A percentile compares a stretch with the other conserved stretches of the same genome.
phyloP scores from a whole-genome alignment of 495 filamentous ascomycete genomes.

The Aspergillus incahuasiensis region DNA sequence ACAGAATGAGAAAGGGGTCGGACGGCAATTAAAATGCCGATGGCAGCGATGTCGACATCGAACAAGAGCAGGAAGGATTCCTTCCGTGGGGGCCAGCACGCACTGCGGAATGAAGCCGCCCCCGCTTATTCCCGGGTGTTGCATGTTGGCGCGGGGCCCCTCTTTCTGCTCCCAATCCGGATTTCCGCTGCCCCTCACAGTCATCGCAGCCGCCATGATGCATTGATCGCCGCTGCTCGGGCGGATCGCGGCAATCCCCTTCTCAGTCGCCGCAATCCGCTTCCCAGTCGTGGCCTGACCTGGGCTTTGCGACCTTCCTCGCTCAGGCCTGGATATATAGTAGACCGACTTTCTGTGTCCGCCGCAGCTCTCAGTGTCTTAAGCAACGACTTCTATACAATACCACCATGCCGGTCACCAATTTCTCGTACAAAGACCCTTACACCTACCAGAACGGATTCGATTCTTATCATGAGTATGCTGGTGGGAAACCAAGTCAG shows the following conservation, averaged over 20 bases:
- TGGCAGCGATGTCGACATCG: not conserved
- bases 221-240: not conserved
- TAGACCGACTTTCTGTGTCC: not conserved
- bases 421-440: conserved; percentile 50
- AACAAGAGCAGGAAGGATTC: conserved; percentile 5
- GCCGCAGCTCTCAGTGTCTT: not conserved
- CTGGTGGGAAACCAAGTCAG: not conserved
- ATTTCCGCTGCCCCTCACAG: conserved; percentile 13
- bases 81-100: conserved; percentile 12
- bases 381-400: not conserved
- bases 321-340: not conserved
- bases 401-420: conserved; percentile 49
- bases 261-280: too few relatives aligned
- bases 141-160: not conserved
- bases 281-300: not conserved
- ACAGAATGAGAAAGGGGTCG: not conserved
- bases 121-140: conserved; percentile 26
- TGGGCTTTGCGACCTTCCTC: not conserved
- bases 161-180: conserved; percentile 22
- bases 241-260: conserved; percentile 4
- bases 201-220: not conserved
- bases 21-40: not conserved
- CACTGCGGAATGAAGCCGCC: conserved; percentile 27
- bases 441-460: conserved; percentile 58
- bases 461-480: conserved; percentile 56